Conservation (phyloP, 2,329 filamentous ascomycete genomes). For the Cercospora sesami region DNA sequence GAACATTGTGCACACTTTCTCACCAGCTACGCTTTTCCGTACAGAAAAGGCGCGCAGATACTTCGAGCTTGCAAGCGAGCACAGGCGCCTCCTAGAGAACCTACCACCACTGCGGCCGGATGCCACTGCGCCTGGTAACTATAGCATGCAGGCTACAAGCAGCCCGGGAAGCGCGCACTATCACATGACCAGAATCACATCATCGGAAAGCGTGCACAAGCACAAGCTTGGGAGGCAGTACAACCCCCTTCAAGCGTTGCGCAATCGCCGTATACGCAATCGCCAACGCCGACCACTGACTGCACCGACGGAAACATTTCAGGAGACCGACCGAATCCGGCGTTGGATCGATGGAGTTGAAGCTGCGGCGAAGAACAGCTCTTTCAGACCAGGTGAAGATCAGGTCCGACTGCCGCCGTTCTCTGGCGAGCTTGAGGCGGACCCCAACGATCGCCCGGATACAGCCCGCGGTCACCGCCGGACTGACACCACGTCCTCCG, state of each 20-base stretch:
- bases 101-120: constrained; percentile 69
- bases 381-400: constrained; percentile 42
- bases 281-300: constrained; percentile 74
- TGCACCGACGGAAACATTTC: constrained; percentile 73
- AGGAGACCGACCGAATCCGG: constrained; percentile 68
- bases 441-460: constrained; percentile 16
- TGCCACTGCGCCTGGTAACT: constrained; percentile 45
- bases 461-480: constrained; percentile 33
- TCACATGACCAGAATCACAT: constrained; percentile 42
- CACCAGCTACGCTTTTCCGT: constrained; percentile 75
- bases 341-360: constrained; percentile 75
- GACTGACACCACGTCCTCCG: constrained; percentile 51
- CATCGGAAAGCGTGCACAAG: constrained; percentile 40
- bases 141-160: constrained; percentile 42
- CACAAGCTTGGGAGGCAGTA: constrained; percentile 67
- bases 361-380: constrained; percentile 43
- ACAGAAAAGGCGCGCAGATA: constrained; percentile 82
- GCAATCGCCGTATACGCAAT: constrained; percentile 82
- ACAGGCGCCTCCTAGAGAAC: constrained; percentile 74
- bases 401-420: constrained; percentile 34
- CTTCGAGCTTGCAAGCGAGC: constrained; percentile 82
- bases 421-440: constrained; percentile 32
- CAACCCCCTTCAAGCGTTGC: constrained; percentile 88
- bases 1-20: constrained; percentile 67
- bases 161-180: constrained; percentile 45